A percentile compares a stretch with the other conserved stretches of the same genome.
These are phyloP conservation scores for Saraca asoca DNA, from an alignment of 331 rosid species.

Conservation along the genomic window DNA sequence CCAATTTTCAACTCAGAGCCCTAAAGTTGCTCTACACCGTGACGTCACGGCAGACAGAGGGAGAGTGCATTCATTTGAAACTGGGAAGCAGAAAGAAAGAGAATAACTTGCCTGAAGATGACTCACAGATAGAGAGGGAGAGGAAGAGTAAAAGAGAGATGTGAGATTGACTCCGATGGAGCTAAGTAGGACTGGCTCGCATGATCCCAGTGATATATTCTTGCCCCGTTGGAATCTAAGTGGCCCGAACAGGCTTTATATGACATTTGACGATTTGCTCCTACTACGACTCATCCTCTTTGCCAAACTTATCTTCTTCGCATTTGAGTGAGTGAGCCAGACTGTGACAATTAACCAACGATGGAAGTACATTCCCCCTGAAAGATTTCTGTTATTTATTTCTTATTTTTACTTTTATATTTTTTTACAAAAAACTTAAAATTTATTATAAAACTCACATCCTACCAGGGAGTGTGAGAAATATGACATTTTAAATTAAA, in stretches of 20 bases:
- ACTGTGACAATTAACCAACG: too few relatives aligned
- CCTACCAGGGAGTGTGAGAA: too few relatives aligned
- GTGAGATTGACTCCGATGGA: not conserved
- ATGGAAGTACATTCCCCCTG: too few relatives aligned
- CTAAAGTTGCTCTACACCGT: conserved; percentile 32
- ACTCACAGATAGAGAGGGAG: conserved; percentile 20
- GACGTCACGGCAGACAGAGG: conserved; percentile 32
- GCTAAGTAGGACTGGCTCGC: conserved; percentile 13
- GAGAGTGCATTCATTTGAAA: conserved; percentile 25
- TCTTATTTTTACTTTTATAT: too few relatives aligned
- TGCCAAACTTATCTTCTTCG: not conserved
- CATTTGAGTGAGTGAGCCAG: too few relatives aligned
- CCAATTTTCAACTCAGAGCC: conserved; percentile 25
- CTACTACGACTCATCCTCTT: not conserved
- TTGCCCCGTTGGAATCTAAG: conserved; percentile 3
- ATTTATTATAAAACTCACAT: too few relatives aligned
- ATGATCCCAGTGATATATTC: conserved; percentile 7
- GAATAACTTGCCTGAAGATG: conserved; percentile 40
- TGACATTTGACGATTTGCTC: not conserved
- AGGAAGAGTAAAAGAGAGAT: not conserved
- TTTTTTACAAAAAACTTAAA: too few relatives aligned
- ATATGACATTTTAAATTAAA: too few relatives aligned
- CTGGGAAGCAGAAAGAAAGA: conserved; percentile 28
- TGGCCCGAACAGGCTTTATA: not conserved
- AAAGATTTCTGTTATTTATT: too few relatives aligned